Evolutionary conservation across 2,329 filamentous ascomycete species (phyloP).

Genomic region (Colletotrichum navitas): DNA sequence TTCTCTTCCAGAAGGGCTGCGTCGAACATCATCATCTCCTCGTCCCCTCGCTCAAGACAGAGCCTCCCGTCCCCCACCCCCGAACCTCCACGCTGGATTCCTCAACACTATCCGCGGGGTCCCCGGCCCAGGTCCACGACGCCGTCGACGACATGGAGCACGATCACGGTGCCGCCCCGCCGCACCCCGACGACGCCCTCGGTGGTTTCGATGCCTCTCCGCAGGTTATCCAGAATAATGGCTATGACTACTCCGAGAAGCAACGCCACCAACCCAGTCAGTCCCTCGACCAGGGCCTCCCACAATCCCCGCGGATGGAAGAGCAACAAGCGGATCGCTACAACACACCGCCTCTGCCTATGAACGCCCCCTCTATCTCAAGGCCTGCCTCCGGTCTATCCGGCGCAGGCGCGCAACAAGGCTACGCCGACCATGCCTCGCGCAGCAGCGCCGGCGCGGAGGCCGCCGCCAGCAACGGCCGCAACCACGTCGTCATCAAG

Average conservation of each 20-base stretch:
- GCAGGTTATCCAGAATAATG: conserved; percentile 53
- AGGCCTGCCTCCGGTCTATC: conserved; percentile 69
- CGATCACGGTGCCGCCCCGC: conserved; percentile 53
- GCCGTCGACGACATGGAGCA: conserved; percentile 66
- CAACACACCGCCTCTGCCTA: conserved; percentile 60
- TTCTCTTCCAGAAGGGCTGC: conserved; percentile 9
- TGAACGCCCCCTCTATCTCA: conserved; percentile 58
- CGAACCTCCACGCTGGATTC: conserved; percentile 63
- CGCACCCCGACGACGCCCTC: conserved; percentile 63
- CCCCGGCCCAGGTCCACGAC: conserved; percentile 66
- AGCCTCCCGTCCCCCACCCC: conserved; percentile 38
- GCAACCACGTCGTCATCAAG: conserved; percentile 93
- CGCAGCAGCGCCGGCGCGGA: conserved; percentile 54
- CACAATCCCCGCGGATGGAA: conserved; percentile 55
- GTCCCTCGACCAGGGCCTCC: conserved; percentile 63
- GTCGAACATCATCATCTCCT: conserved; percentile 33
- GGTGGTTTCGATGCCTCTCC: conserved; percentile 63
- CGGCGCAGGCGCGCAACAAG: conserved; percentile 54
- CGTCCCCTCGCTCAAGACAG: conserved; percentile 42
- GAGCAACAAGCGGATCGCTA: conserved; percentile 61
- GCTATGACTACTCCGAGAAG: conserved; percentile 50
- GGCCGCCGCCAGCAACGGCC: conserved; percentile 57
- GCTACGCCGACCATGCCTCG: conserved; percentile 60
- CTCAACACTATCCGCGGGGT: conserved; percentile 62
- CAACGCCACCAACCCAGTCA: conserved; percentile 58